Evolutionary conservation across 108 stramenopile genomes (phyloP).

Genomic region (Seminavis robusta): DNA sequence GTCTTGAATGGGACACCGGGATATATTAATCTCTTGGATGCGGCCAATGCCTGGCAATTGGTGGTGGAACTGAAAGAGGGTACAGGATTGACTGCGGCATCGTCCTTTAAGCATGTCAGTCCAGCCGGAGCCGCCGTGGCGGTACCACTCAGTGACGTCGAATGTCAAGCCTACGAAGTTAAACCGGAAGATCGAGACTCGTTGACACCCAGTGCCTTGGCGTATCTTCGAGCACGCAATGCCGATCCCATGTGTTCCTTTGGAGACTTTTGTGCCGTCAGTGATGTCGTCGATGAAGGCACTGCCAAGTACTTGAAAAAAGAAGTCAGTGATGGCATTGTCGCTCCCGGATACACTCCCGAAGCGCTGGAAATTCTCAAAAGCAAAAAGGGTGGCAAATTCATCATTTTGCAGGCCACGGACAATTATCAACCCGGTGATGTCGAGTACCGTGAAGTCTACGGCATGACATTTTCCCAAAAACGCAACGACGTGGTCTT

Average conservation of each 20-base stretch:
- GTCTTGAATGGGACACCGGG: constrained; percentile 93
- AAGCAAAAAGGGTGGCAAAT: constrained; percentile 96
- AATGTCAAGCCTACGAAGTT: constrained; percentile 88
- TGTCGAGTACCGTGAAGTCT: constrained; percentile 97
- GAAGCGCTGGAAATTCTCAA: constrained; percentile 94
- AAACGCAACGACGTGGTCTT: constrained; percentile 91
- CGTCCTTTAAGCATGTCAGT: constrained; percentile 97
- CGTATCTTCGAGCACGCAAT: constrained; percentile 97
- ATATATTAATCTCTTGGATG: constrained; percentile 98
- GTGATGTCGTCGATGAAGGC: constrained; percentile 94
- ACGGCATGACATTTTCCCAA: constrained; percentile 96
- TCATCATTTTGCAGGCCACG: constrained; percentile 94
- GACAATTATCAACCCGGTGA: constrained; percentile 74
- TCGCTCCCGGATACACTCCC: constrained; percentile 97
- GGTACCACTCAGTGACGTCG: constrained; percentile 86
- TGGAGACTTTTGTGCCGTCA: constrained; percentile 96
- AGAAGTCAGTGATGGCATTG: constrained; percentile 97
- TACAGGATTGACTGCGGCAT: constrained; percentile 91
- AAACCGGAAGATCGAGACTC: constrained; percentile 54
- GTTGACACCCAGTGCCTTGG: constrained; percentile 90
- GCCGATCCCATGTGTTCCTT: constrained; percentile 99
- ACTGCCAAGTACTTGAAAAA: constrained; percentile 94
- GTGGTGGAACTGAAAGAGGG: constrained; percentile 91
- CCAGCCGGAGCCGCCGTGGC: constrained; percentile 98
- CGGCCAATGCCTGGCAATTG: constrained; percentile 97